These are phyloP conservation scores for Xylariaceae sp. DNA, from an alignment of 2,329 filamentous ascomycete genomes.

Conservation along the genomic window DNA sequence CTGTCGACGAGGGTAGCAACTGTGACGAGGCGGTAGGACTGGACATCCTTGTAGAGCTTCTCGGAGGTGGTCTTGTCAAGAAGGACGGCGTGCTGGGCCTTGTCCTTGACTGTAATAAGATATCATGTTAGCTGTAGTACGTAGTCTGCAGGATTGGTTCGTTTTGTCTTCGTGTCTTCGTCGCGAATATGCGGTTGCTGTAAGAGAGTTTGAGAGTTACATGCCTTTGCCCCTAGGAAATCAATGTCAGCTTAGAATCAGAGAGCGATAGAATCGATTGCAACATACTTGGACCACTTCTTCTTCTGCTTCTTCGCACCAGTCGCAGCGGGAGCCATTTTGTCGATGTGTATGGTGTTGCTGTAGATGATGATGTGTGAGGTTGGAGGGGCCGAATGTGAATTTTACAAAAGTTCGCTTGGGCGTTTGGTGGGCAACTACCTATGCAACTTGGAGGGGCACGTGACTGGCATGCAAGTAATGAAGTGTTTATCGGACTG, in stretches of 20 bases:
- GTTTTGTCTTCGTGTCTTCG: slow-evolving; percentile 21
- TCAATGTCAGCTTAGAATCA: slow-evolving; percentile 31
- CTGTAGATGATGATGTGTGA: slow-evolving; percentile 40
- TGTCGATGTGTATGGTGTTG: slow-evolving; percentile 44
- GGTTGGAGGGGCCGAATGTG: slow-evolving; percentile 40
- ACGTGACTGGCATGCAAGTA: slow-evolving; percentile 35
- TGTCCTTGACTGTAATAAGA: slow-evolving; percentile 84
- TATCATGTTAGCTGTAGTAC: slow-evolving; percentile 31
- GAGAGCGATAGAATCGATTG: slow-evolving; percentile 27
- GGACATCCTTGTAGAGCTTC: slow-evolving; percentile 99
- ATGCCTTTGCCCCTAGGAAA: slow-evolving; percentile 42
- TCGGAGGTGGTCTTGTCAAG: slow-evolving; percentile 98
- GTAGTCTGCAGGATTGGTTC: neutral
- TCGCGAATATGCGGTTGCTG: slow-evolving; percentile 22
- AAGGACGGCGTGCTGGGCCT: slow-evolving; percentile 99
- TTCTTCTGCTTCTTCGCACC: slow-evolving; percentile 84
- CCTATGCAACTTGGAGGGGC: slow-evolving; percentile 20
- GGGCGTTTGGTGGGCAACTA: slow-evolving; percentile 38
- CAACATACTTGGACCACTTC: slow-evolving; percentile 76
- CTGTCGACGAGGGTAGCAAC: slow-evolving; percentile 98
- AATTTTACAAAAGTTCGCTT: slow-evolving; percentile 43
- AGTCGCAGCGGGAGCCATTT: slow-evolving; percentile 60
- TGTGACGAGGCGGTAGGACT: slow-evolving; percentile 99
- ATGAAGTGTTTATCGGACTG: neutral
- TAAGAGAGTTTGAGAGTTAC: slow-evolving; percentile 26